Percentiles rank a stretch among this genome's conserved stretches.
Evolutionary conservation across 1,139 yeast genomes (phyloP).

Genomic region (Blastobotrys illinoisensis): DNA sequence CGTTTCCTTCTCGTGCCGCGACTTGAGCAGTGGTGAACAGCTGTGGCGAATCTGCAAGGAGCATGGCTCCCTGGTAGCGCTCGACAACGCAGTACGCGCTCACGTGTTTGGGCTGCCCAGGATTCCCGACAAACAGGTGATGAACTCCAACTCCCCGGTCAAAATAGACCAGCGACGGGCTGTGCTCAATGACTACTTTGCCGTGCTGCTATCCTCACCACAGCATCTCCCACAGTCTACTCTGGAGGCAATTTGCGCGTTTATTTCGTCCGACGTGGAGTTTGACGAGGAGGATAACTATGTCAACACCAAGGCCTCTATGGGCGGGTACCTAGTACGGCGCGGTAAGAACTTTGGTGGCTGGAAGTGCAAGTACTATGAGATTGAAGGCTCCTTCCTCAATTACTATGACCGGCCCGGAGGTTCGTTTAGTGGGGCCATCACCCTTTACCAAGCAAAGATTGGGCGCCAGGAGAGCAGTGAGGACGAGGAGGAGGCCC

Average conservation of each 20-base stretch:
- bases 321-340: conserved; percentile 56
- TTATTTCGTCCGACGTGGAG: conserved; percentile 57
- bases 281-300: not conserved
- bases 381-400: conserved; percentile 58
- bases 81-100: conserved; percentile 55
- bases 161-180: conserved; percentile 59
- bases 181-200: conserved; percentile 55
- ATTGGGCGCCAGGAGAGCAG: conserved; percentile 50
- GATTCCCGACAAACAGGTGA: conserved; percentile 54
- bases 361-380: conserved; percentile 76
- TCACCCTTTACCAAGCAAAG: conserved; percentile 53
- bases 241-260: conserved; percentile 52
- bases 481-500: conserved; percentile 46
- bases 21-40: conserved; percentile 53
- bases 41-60: conserved; percentile 70
- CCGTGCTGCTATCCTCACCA: conserved; percentile 52
- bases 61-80: conserved; percentile 46
- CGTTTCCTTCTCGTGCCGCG: conserved; percentile 25
- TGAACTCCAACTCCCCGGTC: conserved; percentile 54
- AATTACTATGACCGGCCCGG: conserved; percentile 59
- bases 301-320: not conserved
- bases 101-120: conserved; percentile 50
- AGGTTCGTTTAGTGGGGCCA: conserved; percentile 52
- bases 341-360: conserved; percentile 55
- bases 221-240: conserved; percentile 47